A percentile compares a stretch with the other conserved stretches of the same genome.
phyloP scores from a whole-genome alignment of 2,329 filamentous ascomycete genomes.

The Fusarium secorum region DNA sequence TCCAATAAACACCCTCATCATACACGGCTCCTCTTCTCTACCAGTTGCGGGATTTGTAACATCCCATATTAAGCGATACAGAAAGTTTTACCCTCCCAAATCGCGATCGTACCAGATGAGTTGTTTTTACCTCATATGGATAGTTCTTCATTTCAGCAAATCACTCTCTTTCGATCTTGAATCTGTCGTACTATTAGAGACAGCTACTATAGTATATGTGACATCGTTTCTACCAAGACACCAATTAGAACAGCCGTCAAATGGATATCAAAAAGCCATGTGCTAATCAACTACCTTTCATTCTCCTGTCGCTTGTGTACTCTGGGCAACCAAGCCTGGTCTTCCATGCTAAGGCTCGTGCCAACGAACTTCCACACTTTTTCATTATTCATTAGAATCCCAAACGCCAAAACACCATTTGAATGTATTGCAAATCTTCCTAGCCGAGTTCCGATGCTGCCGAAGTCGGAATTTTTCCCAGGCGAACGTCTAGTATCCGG shows the following conservation, averaged over 20 bases:
- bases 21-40: slow-evolving; percentile 3
- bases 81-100: not conserved
- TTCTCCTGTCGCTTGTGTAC: not conserved
- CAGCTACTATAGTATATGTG: slow-evolving; percentile 16
- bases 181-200: slow-evolving; percentile 24
- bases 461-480: not conserved
- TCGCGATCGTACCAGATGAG: not conserved
- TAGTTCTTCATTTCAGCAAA: not conserved
- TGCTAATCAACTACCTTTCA: slow-evolving; percentile 16
- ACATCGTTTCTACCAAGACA: slow-evolving; percentile 22
- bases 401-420: slow-evolving; percentile 38
- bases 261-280: slow-evolving; percentile 34
- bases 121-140: not conserved
- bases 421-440: slow-evolving; percentile 14
- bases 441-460: not conserved
- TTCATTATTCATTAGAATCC: slow-evolving; percentile 39
- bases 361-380: slow-evolving; percentile 7
- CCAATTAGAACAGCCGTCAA: slow-evolving; percentile 26
- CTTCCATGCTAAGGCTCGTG: not conserved
- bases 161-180: not conserved
- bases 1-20: slow-evolving; percentile 7
- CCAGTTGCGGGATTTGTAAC: slow-evolving; percentile 33
- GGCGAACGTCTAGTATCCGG: not conserved
- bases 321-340: slow-evolving; percentile 1
- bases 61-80: not conserved